Evolutionary conservation across 179 eudicot species (phyloP).

Genomic region (Gypsophila paniculata): DNA sequence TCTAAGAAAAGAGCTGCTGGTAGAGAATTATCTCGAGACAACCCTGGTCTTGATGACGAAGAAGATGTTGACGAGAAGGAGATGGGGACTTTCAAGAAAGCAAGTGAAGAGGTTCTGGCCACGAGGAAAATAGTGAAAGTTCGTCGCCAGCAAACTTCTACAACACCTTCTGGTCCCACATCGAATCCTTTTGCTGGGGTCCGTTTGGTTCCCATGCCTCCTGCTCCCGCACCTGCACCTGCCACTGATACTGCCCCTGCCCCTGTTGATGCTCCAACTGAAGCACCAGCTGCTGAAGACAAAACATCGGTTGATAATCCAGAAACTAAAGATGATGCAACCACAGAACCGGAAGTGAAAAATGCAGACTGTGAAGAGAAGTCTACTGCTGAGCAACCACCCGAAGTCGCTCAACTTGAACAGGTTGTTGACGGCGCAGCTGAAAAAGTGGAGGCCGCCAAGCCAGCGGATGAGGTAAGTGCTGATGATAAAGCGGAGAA

Average conservation of each 20-base stretch:
- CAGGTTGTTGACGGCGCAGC: conserved; percentile 12
- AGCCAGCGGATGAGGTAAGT: conserved; percentile 25
- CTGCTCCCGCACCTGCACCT: conserved; percentile 19
- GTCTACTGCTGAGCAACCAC: conserved; percentile 27
- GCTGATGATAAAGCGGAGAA: conserved; percentile 29
- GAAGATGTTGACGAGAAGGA: conserved; percentile 57
- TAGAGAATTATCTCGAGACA: conserved; percentile 69
- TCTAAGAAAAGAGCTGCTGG: conserved; percentile 93
- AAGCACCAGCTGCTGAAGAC: conserved; percentile 27
- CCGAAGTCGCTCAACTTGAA: conserved; percentile 22
- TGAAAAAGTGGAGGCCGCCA: conserved; percentile 24
- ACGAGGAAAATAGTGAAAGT: conserved; percentile 73
- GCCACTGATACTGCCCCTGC: conserved; percentile 18
- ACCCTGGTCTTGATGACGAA: conserved; percentile 88
- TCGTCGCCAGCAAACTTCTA: conserved; percentile 57
- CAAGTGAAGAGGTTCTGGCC: conserved; percentile 83
- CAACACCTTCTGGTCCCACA: conserved; percentile 53
- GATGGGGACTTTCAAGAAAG: conserved; percentile 74
- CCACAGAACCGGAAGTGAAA: conserved; percentile 29
- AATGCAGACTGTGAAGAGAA: conserved; percentile 30
- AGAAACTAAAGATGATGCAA: conserved; percentile 29
- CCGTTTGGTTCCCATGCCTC: conserved; percentile 53
- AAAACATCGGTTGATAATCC: conserved; percentile 33
- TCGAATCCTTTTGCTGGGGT: conserved; percentile 84
- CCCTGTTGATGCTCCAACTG: conserved; percentile 28